Conservation (phyloP, 2,329 filamentous ascomycete species). For the Mycosphaerelloides madeirae region DNA sequence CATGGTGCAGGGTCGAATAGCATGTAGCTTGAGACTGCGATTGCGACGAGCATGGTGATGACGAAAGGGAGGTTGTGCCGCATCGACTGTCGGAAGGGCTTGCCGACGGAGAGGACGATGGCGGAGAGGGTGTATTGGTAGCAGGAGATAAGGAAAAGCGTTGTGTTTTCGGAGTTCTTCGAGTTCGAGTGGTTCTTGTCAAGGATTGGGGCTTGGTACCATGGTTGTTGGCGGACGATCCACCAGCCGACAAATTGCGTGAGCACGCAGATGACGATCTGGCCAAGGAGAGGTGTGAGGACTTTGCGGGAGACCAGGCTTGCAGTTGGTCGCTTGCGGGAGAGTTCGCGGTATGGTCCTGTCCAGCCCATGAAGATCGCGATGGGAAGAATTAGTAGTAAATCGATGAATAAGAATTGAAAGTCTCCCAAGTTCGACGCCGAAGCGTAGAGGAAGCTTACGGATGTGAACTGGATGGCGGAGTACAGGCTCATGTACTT, state of each 20-base stretch:
- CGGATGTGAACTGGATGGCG: conserved; percentile 96
- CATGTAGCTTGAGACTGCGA: conserved; percentile 72
- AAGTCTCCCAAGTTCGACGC: conserved; percentile 96
- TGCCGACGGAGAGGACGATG: conserved; percentile 84
- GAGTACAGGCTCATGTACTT: conserved; percentile 99
- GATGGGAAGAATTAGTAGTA: conserved; percentile 87
- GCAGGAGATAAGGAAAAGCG: conserved; percentile 82
- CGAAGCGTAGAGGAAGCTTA: conserved; percentile 91
- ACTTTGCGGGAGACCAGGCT: conserved; percentile 91
- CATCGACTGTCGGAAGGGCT: conserved; percentile 79
- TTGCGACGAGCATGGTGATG: conserved; percentile 63
- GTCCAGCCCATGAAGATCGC: conserved; percentile 99
- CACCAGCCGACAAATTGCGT: conserved; percentile 72
- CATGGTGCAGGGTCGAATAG: conserved; percentile 67
- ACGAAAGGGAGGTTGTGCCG: conserved; percentile 81
- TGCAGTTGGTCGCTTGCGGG: conserved; percentile 81
- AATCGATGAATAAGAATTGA: conserved; percentile 94
- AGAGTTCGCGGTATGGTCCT: conserved; percentile 71
- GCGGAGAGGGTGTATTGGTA: conserved; percentile 93
- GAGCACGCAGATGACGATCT: conserved; percentile 75
- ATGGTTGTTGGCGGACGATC: conserved; percentile 70
- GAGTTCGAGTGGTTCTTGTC: conserved; percentile 77
- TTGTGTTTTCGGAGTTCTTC: conserved; percentile 88
- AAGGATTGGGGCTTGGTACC: conserved; percentile 78
- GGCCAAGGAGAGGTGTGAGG: conserved; percentile 78